Percentiles rank a stretch among this genome's conserved stretches.
These are phyloP conservation scores for Penicillium riverlandense DNA, from an alignment of 495 filamentous ascomycete species.

Conservation along the genomic window DNA sequence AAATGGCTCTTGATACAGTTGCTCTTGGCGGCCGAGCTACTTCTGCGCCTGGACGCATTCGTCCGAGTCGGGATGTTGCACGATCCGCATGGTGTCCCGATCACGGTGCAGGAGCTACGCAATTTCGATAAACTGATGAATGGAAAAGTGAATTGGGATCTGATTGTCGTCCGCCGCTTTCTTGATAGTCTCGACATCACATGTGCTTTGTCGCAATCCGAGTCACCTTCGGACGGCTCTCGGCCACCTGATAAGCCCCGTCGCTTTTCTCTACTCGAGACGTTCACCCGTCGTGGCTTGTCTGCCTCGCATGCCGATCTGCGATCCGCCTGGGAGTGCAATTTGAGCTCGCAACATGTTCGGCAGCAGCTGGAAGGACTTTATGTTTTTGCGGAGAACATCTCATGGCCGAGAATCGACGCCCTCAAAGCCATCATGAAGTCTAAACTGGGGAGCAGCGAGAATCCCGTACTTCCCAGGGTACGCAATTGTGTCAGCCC, in stretches of 20 bases:
- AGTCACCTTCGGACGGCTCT: not conserved
- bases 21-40: slow-evolving; percentile 66
- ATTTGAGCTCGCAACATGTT: slow-evolving; percentile 30
- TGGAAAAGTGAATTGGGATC: slow-evolving; percentile 69
- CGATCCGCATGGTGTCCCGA: slow-evolving; percentile 36
- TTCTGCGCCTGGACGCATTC: slow-evolving; percentile 67
- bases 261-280: slow-evolving; percentile 20
- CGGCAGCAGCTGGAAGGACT: slow-evolving; percentile 43
- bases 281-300: slow-evolving; percentile 16
- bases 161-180: slow-evolving; percentile 67
- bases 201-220: slow-evolving; percentile 13
- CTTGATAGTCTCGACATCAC: slow-evolving; percentile 59
- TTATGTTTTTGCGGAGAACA: slow-evolving; percentile 40
- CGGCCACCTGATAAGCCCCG: slow-evolving; percentile 6
- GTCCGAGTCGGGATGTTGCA: slow-evolving; percentile 45
- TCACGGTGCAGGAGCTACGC: slow-evolving; percentile 52
- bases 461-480: slow-evolving; percentile 3
- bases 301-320: slow-evolving; percentile 8
- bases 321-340: slow-evolving; percentile 28
- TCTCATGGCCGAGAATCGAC: slow-evolving; percentile 43
- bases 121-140: slow-evolving; percentile 59
- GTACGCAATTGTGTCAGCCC: not conserved
- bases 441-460: slow-evolving; percentile 7
- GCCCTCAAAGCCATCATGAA: slow-evolving; percentile 20
- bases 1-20: slow-evolving; percentile 80